These are phyloP conservation scores for Lathyrus tuberosus DNA, from an alignment of 306 rosid species.

Conservation along the genomic window DNA sequence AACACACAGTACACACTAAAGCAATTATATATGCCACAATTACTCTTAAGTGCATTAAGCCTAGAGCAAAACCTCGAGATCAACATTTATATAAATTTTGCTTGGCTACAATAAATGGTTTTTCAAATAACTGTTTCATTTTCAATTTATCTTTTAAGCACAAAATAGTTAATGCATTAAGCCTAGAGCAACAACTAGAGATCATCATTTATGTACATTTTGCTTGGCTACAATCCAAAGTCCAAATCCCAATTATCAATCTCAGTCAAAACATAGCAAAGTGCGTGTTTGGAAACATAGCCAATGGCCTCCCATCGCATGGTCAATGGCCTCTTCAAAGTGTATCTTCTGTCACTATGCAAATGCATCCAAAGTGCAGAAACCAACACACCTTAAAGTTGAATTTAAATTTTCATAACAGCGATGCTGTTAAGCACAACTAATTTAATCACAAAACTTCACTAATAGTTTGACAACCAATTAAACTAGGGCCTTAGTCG, in stretches of 20 bases:
- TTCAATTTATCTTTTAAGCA: slow-evolving; percentile 22
- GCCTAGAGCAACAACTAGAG: not conserved
- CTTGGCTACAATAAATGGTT: not conserved
- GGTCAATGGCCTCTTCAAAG: not conserved
- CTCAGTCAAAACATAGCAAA: not conserved
- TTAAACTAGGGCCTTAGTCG: not conserved
- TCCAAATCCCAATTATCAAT: slow-evolving; percentile 17
- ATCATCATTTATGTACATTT: slow-evolving; percentile 5
- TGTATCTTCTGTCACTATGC: not conserved
- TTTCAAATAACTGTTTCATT: not conserved
- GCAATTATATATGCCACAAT: too few species aligned
- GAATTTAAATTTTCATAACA: not conserved
- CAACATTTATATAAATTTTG: too few species aligned
- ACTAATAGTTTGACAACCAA: not conserved
- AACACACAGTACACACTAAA: too few species aligned
- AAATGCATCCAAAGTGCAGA: not conserved
- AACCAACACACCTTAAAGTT: not conserved
- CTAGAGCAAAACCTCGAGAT: too few species aligned
- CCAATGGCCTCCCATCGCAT: too few species aligned
- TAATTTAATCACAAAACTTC: not conserved
- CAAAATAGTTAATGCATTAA: not conserved
- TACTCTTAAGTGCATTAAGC: too few species aligned
- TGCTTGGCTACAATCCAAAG: too few species aligned
- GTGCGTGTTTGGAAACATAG: not conserved
- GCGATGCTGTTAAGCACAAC: not conserved